Evolutionary conservation across 2,329 filamentous ascomycete species (phyloP).

Genomic region (Botrytis pseudocinerea): DNA sequence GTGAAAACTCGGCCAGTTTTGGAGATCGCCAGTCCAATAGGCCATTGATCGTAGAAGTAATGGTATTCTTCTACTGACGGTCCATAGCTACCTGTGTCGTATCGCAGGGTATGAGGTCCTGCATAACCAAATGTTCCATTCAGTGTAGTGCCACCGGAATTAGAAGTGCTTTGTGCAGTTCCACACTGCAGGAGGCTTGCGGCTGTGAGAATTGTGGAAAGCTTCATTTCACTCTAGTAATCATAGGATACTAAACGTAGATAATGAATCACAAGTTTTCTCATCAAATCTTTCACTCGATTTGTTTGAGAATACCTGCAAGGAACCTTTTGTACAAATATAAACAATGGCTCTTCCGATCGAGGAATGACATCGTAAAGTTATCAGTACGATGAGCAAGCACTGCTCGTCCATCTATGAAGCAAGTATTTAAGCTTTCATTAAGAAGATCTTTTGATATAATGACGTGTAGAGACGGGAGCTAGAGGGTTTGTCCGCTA

Average conservation of each 20-base stretch:
- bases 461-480: not conserved
- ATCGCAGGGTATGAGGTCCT: constrained; percentile 40
- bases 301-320: no score
- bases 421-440: not conserved
- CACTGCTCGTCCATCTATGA: no score
- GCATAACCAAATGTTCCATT: constrained; percentile 25
- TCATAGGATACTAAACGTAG: not conserved
- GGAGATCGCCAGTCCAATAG: constrained; percentile 48
- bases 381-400: not conserved
- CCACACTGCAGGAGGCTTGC: not conserved
- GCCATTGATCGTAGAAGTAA: constrained; percentile 51
- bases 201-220: not conserved
- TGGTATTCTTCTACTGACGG: constrained; percentile 50
- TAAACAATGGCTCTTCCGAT: not conserved
- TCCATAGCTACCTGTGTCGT: constrained; percentile 43
- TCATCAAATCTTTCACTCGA: not conserved
- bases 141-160: constrained; percentile 13
- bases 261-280: not conserved
- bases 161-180: constrained; percentile 21
- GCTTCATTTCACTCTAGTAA: not conserved
- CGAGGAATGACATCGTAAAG: not conserved
- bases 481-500: not conserved
- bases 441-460: not conserved
- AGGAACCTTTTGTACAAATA: no score
- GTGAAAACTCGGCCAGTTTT: constrained; percentile 47